Conservation (phyloP, 768 basidiomycete species). For the Phanerodontia chrysosporium region DNA sequence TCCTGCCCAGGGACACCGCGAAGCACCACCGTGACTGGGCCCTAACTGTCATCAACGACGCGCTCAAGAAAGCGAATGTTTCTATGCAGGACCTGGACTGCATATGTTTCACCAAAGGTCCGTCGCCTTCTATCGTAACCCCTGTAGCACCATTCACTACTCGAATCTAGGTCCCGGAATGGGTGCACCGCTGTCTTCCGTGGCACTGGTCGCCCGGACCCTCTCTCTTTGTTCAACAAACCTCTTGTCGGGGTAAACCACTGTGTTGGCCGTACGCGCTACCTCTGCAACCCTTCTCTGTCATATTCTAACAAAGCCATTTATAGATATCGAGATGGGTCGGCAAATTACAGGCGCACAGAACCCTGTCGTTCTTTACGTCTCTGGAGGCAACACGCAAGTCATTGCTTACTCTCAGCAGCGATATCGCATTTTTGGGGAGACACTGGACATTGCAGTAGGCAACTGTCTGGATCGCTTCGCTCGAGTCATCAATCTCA, state of each 20-base stretch:
- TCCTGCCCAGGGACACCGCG: conserved; percentile 93
- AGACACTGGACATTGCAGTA: conserved; percentile 98
- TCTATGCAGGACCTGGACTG: conserved; percentile 82
- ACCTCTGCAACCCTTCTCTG: no score
- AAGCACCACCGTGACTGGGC: conserved; percentile 95
- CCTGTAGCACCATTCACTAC: not conserved
- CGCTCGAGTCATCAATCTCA: conserved; percentile 88
- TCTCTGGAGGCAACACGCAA: conserved; percentile 98
- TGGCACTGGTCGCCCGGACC: conserved; percentile 89
- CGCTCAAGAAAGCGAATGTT: conserved; percentile 61
- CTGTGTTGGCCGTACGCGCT: conserved; percentile 86
- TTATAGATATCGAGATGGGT: conserved; percentile 96
- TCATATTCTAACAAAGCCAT: not conserved
- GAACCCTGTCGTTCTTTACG: conserved; percentile 95
- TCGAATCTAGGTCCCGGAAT: conserved; percentile 84
- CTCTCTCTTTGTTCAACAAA: conserved; percentile 85
- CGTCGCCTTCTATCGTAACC: conserved; percentile 2
- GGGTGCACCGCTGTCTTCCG: conserved; percentile 95
- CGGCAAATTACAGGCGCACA: conserved; percentile 90
- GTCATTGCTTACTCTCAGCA: conserved; percentile 98
- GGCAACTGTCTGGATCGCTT: conserved; percentile 98
- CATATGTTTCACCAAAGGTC: conserved; percentile 97
- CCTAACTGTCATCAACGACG: conserved; percentile 73
- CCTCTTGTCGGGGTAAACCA: conserved; percentile 98
- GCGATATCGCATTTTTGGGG: conserved; percentile 96